Conservation (phyloP, 352 stramenopile genomes). For the Globisporangium barbulae region DNA sequence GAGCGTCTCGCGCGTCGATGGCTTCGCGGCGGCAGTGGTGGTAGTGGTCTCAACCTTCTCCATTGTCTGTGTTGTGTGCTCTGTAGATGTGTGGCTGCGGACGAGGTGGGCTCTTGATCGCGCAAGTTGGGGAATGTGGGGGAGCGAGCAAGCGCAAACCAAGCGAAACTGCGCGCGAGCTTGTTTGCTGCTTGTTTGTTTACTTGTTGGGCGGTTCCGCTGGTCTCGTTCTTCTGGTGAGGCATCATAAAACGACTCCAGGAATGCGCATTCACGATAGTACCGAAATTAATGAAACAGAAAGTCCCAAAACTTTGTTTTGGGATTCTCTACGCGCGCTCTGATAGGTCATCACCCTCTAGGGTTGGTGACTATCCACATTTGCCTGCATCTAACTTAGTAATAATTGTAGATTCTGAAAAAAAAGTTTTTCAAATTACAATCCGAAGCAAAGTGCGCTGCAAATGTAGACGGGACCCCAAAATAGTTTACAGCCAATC, state of each 20-base stretch:
- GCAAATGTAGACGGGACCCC: too few species aligned
- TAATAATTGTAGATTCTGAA: too few species aligned
- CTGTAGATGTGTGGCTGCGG: background rate
- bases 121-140: slow-evolving; percentile 16
- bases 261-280: background rate
- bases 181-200: background rate
- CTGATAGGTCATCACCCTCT: too few species aligned
- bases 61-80: slow-evolving; percentile 3
- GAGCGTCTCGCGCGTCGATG: slow-evolving; percentile 12
- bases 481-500: too few species aligned
- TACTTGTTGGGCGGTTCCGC: background rate
- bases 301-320: background rate
- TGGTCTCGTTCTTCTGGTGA: slow-evolving; percentile 6
- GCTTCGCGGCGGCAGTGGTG: background rate
- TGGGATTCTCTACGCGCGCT: background rate
- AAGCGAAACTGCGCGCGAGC: background rate
- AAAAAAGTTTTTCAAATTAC: too few species aligned
- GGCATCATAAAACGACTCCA: background rate
- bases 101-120: slow-evolving; percentile 2
- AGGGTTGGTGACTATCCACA: too few species aligned
- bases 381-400: too few species aligned
- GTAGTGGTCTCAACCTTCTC: slow-evolving; percentile 13
- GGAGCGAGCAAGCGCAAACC: background rate
- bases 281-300: too few species aligned
- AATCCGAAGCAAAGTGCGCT: too few species aligned